A percentile compares a stretch with the other conserved stretches of the same genome.
Evolutionary conservation across 805 yeast genomes (phyloP).

Genomic region (Saccharomycopsis fodiens): DNA sequence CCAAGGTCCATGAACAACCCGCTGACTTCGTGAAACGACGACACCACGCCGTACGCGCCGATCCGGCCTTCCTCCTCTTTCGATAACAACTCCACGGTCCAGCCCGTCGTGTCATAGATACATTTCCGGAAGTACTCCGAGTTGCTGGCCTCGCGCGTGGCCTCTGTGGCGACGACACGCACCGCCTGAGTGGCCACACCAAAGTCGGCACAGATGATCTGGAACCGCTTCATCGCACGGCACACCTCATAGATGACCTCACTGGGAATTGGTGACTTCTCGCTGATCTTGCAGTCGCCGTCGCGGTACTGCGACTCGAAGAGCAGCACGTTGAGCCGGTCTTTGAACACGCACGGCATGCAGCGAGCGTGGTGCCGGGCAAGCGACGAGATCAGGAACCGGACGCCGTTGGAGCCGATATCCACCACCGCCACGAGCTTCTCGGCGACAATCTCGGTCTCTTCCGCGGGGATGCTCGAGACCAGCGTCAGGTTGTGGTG

Average conservation of each 20-base stretch:
- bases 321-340: constrained; percentile 60
- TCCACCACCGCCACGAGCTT: constrained; percentile 62
- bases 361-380: constrained; percentile 66
- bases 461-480: background rate
- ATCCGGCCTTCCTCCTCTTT: constrained; percentile 60
- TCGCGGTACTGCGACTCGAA: constrained; percentile 51
- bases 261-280: constrained; percentile 47
- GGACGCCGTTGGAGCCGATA: constrained; percentile 68
- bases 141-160: constrained; percentile 63
- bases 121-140: constrained; percentile 50
- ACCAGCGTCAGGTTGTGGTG: background rate
- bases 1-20: constrained; percentile 72
- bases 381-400: constrained; percentile 64
- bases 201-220: constrained; percentile 63
- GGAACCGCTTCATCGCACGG: constrained; percentile 58
- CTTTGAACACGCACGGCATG: constrained; percentile 73
- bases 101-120: constrained; percentile 51
- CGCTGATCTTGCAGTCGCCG: constrained; percentile 24
- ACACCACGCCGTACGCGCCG: constrained; percentile 69
- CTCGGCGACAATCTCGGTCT: constrained; percentile 45
- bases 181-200: constrained; percentile 59
- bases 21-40: constrained; percentile 56
- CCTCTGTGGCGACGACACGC: constrained; percentile 66
- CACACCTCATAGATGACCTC: constrained; percentile 53
- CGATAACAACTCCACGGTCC: constrained; percentile 55